A percentile compares a stretch with the other conserved stretches of the same genome.
Evolutionary conservation across 768 basidiomycete genomes (phyloP).

Genomic region (Leccinum truebloodii): DNA sequence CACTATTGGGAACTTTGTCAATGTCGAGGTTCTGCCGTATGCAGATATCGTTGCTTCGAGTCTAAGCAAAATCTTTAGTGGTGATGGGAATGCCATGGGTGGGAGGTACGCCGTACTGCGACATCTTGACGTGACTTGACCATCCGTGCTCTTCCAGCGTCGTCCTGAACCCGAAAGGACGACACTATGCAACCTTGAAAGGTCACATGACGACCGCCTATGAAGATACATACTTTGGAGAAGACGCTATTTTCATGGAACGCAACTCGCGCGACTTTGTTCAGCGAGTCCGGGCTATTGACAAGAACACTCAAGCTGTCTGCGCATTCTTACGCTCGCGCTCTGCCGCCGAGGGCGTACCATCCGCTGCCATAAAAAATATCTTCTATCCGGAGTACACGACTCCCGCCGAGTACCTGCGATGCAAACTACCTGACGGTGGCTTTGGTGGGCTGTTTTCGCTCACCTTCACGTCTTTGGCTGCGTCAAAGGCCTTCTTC

Average conservation of each 20-base stretch:
- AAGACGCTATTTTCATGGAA: constrained; percentile 96
- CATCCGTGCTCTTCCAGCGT: constrained; percentile 50
- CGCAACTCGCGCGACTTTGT: constrained; percentile 95
- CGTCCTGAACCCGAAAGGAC: constrained; percentile 79
- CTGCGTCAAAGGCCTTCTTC: constrained; percentile 78
- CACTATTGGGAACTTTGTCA: constrained; percentile 92
- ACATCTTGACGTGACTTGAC: background rate
- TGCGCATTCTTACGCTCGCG: constrained; percentile 75
- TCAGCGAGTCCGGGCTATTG: constrained; percentile 71
- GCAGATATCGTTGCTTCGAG: constrained; percentile 92
- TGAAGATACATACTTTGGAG: constrained; percentile 86
- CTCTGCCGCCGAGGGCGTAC: constrained; percentile 43
- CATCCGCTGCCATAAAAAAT: constrained; percentile 61
- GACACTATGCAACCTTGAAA: constrained; percentile 69
- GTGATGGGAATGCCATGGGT: constrained; percentile 95
- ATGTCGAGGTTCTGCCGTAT: constrained; percentile 84
- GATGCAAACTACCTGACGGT: constrained; percentile 54
- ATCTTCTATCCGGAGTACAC: constrained; percentile 90
- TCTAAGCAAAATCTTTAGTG: constrained; percentile 93
- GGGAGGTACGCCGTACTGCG: constrained; percentile 67
- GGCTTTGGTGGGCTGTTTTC: constrained; percentile 90
- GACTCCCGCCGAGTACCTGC: constrained; percentile 69
- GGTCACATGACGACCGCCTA: constrained; percentile 54
- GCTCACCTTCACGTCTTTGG: constrained; percentile 71
- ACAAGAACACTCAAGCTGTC: constrained; percentile 78